These are phyloP conservation scores for Myxozyma lipomycoides DNA, from an alignment of 805 yeast genomes.

Conservation along the genomic window DNA sequence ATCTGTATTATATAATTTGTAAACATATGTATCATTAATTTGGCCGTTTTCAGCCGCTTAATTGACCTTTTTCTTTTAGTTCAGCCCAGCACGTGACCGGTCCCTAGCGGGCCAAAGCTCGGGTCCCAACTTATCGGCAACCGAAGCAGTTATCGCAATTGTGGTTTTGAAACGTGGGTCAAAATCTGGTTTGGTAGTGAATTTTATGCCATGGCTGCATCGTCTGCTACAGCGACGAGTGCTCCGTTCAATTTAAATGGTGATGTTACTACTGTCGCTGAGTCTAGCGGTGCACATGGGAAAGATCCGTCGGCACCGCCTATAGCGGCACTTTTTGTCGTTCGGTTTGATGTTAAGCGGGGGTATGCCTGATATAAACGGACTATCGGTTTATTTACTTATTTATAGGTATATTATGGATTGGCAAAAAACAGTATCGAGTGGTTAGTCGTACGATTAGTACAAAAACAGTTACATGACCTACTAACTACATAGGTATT, in stretches of 20 bases:
- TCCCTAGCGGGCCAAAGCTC: too few species aligned
- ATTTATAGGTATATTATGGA: slow-evolving; percentile 18
- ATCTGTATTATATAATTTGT: background rate
- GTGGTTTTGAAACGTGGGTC: too few species aligned
- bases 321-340: slow-evolving; percentile 43
- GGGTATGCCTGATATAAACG: slow-evolving; percentile 44
- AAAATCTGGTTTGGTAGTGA: too few species aligned
- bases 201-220: too few species aligned
- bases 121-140: too few species aligned
- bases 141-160: too few species aligned
- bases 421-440: slow-evolving; percentile 29
- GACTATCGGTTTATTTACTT: slow-evolving; percentile 37
- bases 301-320: slow-evolving; percentile 10
- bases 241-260: too few species aligned
- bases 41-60: background rate
- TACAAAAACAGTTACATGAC: background rate
- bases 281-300: background rate
- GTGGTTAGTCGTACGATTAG: slow-evolving; percentile 12
- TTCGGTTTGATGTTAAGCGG: slow-evolving; percentile 49
- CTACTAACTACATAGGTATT: slow-evolving; percentile 2
- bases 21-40: too few species aligned
- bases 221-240: too few species aligned
- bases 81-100: too few species aligned
- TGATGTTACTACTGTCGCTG: too few species aligned
- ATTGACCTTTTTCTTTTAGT: too few species aligned